Evolutionary conservation across 2,329 filamentous ascomycete species (phyloP), one percentile per base, ranked within the genome.

Genomic region (Colletotrichum chrysophilum): DNA sequence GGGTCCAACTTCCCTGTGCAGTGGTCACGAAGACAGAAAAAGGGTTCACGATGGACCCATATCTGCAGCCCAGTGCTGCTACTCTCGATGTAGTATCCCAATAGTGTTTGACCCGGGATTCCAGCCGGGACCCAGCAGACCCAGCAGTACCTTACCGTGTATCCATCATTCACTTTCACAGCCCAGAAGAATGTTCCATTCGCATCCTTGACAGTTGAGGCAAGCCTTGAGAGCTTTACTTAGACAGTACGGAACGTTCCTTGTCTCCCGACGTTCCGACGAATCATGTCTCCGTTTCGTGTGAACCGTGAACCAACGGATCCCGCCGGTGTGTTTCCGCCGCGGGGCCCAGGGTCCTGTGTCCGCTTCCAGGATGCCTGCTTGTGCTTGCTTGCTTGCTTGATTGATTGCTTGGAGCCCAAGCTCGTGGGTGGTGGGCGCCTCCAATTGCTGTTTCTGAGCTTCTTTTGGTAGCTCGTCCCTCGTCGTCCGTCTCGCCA

Each of bases 381-480:
- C 18, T 10, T 4, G 38, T 48, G 38, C 43, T 48, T 48, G 43
- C n/a, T 52, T 52, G 18, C 10, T n/a, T 30, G 6, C 58, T 30
- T 28, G 26, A 6, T 28, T 28, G 26, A 26, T 26, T 24, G 21
- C 21, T 24, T 26, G 36, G 36, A 4, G 16, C 36, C 43, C 43
- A 52, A 52, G 43, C 43, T 52, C 43, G 12, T 52, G 43, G 43
- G 43, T 21, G 12, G 28, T 58, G 64, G 36, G 56, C 69, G 69
- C 70, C 55, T 68, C 73, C 70, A 72, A 68, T 34, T 72, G 70
- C 73, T 73, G 32, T 68, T 55, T 70, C 73, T 66, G 62, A 71
- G 68, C 67, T 58, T 43, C 52, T 65, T 26, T 38, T 43, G 61
- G 61, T 36, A 24, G n/a, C 36, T 34, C 24, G 34, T 64, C 36